Evolutionary conservation across 176 grass and related monocot genomes (phyloP).

Genomic region (Oryza meridionalis): DNA sequence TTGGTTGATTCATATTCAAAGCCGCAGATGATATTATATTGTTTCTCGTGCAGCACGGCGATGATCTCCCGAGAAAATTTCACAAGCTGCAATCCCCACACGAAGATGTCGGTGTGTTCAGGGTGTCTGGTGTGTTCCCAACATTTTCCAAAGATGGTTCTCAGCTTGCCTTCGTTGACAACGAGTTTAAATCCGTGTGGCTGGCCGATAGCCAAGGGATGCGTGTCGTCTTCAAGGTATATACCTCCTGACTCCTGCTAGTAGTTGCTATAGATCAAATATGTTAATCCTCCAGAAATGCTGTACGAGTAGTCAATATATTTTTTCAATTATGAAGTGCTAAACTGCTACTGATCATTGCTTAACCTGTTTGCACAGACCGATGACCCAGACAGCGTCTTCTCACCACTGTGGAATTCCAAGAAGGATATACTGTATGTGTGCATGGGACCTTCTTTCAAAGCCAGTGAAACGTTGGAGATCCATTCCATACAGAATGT

Average conservation of each 20-base stretch:
- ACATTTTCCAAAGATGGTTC: constrained; percentile 33
- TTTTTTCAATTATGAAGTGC: too few relatives aligned
- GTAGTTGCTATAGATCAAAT: neutral
- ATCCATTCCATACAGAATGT: constrained; percentile 8
- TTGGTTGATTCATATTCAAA: neutral
- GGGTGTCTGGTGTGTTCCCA: constrained; percentile 28
- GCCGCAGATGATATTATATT: neutral
- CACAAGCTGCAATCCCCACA: constrained; percentile 25
- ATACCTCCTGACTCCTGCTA: neutral
- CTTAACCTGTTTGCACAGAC: constrained; percentile 1
- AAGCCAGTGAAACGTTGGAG: neutral
- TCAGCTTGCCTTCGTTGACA: constrained; percentile 30
- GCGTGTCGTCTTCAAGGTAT: constrained; percentile 32
- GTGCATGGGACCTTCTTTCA: constrained; percentile 20
- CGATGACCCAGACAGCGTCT: constrained; percentile 6
- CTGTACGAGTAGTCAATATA: too few relatives aligned
- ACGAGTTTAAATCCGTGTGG: constrained; percentile 20
- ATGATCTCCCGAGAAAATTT: constrained; percentile 22
- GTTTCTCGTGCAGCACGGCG: constrained; percentile 19
- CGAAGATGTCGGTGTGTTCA: constrained; percentile 15
- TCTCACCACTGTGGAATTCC: constrained; percentile 41
- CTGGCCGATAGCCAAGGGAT: constrained; percentile 2
- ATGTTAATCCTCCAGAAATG: neutral
- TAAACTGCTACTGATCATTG: too few relatives aligned
- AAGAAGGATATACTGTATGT: constrained; percentile 20